These are phyloP conservation scores for Saccharomyces uvarum DNA, from an alignment of 1,139 yeast genomes.

Conservation along the genomic window DNA sequence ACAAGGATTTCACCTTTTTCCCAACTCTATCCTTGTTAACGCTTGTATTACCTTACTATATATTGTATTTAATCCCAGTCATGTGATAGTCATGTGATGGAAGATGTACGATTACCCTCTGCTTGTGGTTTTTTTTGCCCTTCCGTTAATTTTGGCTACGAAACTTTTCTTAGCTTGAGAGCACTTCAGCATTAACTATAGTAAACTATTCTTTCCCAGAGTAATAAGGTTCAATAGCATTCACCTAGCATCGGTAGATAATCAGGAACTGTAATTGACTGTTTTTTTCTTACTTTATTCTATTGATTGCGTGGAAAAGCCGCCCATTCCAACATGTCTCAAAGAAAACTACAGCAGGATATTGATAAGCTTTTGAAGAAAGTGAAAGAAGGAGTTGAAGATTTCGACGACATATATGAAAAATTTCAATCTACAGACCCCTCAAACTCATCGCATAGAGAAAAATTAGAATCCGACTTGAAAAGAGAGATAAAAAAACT, in stretches of 20 bases:
- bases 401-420: conserved; percentile 80
- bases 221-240: neutral
- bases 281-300: neutral
- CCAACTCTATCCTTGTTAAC: neutral
- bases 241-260: neutral
- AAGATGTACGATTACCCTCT: neutral
- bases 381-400: conserved; percentile 85
- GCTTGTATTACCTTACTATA: neutral
- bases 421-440: conserved; percentile 71
- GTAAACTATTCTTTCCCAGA: neutral
- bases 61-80: neutral
- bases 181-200: neutral
- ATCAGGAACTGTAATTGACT: neutral
- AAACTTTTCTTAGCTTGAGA: neutral
- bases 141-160: neutral
- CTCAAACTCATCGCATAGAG: conserved; percentile 74
- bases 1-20: no score
- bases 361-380: conserved; percentile 94
- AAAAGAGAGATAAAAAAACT: conserved; percentile 93
- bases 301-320: neutral
- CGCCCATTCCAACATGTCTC: conserved; percentile 42
- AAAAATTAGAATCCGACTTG: conserved; percentile 84
- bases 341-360: conserved; percentile 68
- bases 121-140: neutral
- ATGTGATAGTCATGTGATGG: neutral